Evolutionary conservation across 805 yeast species (phyloP).

Genomic region (Schizosaccharomyces osmophilus): DNA sequence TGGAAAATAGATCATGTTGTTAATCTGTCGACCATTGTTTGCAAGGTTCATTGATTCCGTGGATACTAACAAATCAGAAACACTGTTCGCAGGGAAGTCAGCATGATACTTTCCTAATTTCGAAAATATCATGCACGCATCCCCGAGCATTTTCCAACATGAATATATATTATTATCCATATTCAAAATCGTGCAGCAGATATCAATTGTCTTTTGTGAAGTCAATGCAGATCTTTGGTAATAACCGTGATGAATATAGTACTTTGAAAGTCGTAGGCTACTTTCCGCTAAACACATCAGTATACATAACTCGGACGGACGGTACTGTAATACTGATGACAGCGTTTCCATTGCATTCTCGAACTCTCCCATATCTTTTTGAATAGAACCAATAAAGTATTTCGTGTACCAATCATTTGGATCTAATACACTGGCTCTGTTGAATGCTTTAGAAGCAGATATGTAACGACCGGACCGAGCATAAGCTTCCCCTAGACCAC

Average conservation of each 20-base stretch:
- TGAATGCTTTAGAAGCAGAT: conserved; percentile 66
- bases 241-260: conserved; percentile 33
- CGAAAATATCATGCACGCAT: conserved; percentile 29
- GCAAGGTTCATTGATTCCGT: conserved; percentile 10
- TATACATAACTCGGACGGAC: conserved; percentile 27
- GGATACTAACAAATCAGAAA: conserved; percentile 8
- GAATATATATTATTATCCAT: conserved; percentile 1
- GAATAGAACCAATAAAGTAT: conserved; percentile 43
- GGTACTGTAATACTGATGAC: conserved; percentile 17
- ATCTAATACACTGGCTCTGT: conserved; percentile 32
- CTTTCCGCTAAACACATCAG: conserved; percentile 33
- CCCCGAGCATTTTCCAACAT: conserved; percentile 29
- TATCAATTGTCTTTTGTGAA: conserved; percentile 24
- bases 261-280: conserved; percentile 27
- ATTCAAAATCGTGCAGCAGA: conserved; percentile 18
- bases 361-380: conserved; percentile 39
- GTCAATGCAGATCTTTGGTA: conserved; percentile 36
- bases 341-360: conserved; percentile 31
- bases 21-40: background rate
- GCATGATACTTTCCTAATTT: conserved; percentile 29
- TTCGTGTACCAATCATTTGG: conserved; percentile 34
- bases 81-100: conserved; percentile 21
- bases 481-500: conserved; percentile 93
- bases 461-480: conserved; percentile 59
- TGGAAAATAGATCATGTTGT: background rate